Evolutionary conservation across 2,329 filamentous ascomycete genomes (phyloP).

Genomic region (Pseudogymnoascus sp.): DNA sequence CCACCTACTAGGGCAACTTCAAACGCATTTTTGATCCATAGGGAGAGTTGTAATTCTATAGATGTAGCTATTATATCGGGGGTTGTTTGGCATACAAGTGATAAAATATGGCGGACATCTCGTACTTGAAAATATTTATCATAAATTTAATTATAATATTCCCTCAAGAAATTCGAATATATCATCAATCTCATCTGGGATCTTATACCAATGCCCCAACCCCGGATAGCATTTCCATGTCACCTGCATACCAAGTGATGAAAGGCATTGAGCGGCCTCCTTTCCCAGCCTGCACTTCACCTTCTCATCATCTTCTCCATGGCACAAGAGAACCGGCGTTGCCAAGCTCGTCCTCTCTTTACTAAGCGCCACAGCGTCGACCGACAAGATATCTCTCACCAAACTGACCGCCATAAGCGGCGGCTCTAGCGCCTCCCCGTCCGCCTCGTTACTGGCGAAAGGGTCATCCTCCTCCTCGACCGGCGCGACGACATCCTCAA

Average conservation of each 20-base stretch:
- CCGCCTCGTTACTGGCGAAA: background rate
- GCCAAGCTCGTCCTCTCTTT: background rate
- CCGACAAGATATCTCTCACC: background rate
- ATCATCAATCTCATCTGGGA: slow-evolving; percentile 42
- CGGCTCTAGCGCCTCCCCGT: background rate
- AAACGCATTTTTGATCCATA: too few species aligned
- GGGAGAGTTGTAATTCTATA: background rate
- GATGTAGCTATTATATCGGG: background rate
- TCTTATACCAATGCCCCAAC: slow-evolving; percentile 42
- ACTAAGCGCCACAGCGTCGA: background rate
- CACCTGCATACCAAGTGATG: slow-evolving; percentile 30
- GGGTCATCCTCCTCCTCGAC: background rate
- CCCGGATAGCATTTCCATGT: slow-evolving; percentile 35
- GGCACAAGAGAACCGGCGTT: background rate
- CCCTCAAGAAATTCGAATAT: slow-evolving; percentile 23
- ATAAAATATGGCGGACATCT: background rate
- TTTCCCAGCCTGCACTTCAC: slow-evolving; percentile 29
- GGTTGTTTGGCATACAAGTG: background rate
- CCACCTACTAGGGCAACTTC: too few species aligned
- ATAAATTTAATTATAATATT: background rate
- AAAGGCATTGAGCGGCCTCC: slow-evolving; percentile 33
- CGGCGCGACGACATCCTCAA: slow-evolving; percentile 23
- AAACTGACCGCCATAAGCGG: background rate
- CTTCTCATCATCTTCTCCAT: background rate
- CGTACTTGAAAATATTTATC: background rate